Evolutionary conservation across 768 basidiomycete species (phyloP).

Genomic region (Rhodotorula toruloides): DNA sequence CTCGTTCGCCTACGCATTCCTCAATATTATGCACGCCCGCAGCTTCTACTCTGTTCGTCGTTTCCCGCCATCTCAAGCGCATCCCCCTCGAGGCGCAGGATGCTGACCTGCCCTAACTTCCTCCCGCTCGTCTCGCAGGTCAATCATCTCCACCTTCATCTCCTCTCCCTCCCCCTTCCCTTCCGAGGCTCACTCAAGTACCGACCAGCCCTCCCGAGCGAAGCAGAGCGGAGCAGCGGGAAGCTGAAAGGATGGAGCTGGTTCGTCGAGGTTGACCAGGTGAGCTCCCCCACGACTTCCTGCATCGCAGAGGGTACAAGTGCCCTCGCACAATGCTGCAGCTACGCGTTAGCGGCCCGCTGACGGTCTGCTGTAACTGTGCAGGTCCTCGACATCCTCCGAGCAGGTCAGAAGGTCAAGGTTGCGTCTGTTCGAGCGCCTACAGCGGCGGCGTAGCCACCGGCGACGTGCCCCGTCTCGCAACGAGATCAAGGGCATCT

Average conservation of each 20-base stretch:
- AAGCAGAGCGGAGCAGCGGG: neutral
- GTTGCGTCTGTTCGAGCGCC: constrained; percentile 24
- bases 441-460: too few relatives aligned
- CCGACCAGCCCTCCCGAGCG: neutral
- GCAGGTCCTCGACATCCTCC: constrained; percentile 19
- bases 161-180: constrained; percentile 35
- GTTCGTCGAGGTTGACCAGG: constrained; percentile 35
- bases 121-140: constrained; percentile 14
- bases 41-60: constrained; percentile 33
- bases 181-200: constrained; percentile 33
- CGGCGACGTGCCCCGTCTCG: too few relatives aligned
- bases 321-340: too few relatives aligned
- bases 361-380: neutral
- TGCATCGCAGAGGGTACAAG: neutral
- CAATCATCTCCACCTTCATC: constrained; percentile 39
- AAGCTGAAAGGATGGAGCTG: constrained; percentile 31
- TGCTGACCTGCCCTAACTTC: neutral
- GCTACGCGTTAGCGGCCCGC: neutral
- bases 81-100: neutral
- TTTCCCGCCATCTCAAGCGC: neutral
- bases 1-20: too few relatives aligned
- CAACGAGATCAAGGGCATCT: too few relatives aligned
- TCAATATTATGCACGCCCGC: neutral
- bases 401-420: constrained; percentile 12
- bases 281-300: neutral